phyloP scores from a whole-genome alignment of 768 basidiomycete species.

The Porpolomopsis calyptriformis region DNA sequence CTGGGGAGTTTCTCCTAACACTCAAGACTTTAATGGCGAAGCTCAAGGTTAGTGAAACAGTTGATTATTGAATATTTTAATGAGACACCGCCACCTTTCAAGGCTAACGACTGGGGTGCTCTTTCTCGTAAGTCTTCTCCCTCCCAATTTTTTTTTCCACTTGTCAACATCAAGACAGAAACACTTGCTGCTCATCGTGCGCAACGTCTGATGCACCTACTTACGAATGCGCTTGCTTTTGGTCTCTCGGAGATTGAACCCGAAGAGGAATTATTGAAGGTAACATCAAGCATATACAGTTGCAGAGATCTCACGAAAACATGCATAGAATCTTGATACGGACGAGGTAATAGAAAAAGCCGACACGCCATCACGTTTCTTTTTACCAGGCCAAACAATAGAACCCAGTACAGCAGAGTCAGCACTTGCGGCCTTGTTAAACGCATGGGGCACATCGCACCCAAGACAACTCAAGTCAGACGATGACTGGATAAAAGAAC shows the following conservation, averaged over 20 bases:
- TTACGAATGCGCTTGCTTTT: slow-evolving; percentile 39
- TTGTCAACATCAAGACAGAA: slow-evolving; percentile 22
- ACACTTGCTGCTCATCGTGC: slow-evolving; percentile 40
- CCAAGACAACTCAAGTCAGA: slow-evolving; percentile 30
- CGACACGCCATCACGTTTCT: slow-evolving; percentile 29
- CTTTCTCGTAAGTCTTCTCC: slow-evolving; percentile 39
- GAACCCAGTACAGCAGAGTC: neutral
- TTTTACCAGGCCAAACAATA: slow-evolving; percentile 12
- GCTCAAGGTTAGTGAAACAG: slow-evolving; percentile 34
- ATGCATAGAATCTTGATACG: slow-evolving; percentile 40
- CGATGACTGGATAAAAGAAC: slow-evolving; percentile 28
- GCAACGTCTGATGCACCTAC: slow-evolving; percentile 28
- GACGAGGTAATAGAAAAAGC: slow-evolving; percentile 27
- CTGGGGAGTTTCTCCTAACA: slow-evolving; percentile 43
- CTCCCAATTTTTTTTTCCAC: neutral
- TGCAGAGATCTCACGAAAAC: neutral
- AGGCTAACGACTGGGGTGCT: slow-evolving; percentile 59
- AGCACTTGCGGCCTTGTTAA: neutral
- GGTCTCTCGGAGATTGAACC: slow-evolving; percentile 38
- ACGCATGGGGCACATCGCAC: neutral
- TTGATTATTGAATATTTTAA: neutral
- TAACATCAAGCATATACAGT: slow-evolving; percentile 11
- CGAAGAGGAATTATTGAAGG: slow-evolving; percentile 41
- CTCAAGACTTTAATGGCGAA: slow-evolving; percentile 62
- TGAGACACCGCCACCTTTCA: neutral